Conservation (phyloP, 192 early-diverging fungal species). For the Lobosporangium transversale region DNA sequence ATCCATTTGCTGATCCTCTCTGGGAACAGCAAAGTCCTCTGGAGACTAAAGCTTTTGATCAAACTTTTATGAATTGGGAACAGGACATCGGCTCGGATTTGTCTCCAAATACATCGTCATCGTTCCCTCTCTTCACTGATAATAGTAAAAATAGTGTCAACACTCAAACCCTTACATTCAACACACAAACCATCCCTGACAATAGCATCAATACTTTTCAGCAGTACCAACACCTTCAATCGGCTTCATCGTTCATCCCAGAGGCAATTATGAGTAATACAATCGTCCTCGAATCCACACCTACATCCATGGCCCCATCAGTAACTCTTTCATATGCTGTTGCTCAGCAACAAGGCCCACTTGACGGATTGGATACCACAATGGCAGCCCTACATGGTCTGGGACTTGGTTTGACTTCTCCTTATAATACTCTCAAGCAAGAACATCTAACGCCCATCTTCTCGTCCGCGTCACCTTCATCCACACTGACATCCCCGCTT, state of each 20-base stretch:
- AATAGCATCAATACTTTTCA: too few species aligned
- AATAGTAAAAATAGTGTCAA: background rate
- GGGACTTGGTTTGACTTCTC: background rate
- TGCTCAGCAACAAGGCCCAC: background rate
- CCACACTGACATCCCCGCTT: background rate
- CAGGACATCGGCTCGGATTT: background rate
- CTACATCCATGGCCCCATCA: background rate
- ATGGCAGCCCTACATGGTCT: background rate
- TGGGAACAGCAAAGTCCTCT: background rate
- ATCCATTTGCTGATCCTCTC: too few species aligned
- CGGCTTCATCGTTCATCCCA: background rate
- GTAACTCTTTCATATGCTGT: background rate
- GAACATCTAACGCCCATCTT: background rate
- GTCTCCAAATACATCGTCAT: background rate
- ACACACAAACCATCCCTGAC: too few species aligned
- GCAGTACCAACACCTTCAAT: background rate
- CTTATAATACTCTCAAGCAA: background rate
- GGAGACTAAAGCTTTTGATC: background rate
- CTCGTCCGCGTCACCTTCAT: background rate
- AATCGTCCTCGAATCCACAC: background rate
- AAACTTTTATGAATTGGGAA: background rate
- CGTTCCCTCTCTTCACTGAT: background rate
- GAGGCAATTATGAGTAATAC: background rate
- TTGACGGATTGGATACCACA: background rate
- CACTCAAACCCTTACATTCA: too few species aligned